Evolutionary conservation across 75 land plant species (phyloP).

Genomic region (Larix kaempferi): DNA sequence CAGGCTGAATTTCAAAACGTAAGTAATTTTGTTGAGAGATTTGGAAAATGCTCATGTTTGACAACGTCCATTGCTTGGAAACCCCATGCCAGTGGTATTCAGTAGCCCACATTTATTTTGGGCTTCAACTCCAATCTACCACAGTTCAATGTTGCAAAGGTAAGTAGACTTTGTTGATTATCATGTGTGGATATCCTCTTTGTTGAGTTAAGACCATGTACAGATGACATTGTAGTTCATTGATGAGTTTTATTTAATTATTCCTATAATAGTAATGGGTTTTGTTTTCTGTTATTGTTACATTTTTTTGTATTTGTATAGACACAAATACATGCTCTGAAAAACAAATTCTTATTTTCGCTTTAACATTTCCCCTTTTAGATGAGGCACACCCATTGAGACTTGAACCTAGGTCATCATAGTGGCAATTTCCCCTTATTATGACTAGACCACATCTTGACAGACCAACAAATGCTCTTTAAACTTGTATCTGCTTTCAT

Average conservation of each 20-base stretch:
- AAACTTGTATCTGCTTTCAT: no score
- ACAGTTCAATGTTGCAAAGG: constrained; percentile 71
- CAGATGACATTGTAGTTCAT: neutral
- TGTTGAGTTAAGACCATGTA: neutral
- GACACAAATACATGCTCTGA: neutral
- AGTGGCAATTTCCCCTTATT: neutral
- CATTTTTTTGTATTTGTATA: neutral
- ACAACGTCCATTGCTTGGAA: constrained; percentile 90
- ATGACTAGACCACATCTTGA: neutral
- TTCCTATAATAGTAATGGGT: neutral
- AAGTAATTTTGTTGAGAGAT: constrained; percentile 47
- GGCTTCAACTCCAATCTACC: constrained; percentile 65
- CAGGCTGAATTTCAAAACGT: constrained; percentile 95
- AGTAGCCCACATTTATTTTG: constrained; percentile 64
- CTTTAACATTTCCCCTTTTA: no score
- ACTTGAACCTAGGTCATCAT: neutral
- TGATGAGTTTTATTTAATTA: neutral
- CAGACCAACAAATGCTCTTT: neutral
- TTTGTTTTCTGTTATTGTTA: neutral
- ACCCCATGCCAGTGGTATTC: constrained; percentile 44
- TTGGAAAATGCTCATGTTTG: constrained; percentile 53
- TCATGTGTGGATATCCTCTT: neutral
- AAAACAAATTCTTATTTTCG: neutral
- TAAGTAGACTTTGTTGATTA: constrained; percentile 11
- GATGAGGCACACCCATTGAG: neutral